Percentiles rank a stretch among this genome's conserved stretches.
Conservation (phyloP, 257 asterid genomes). For the Asclepias syriaca region DNA sequence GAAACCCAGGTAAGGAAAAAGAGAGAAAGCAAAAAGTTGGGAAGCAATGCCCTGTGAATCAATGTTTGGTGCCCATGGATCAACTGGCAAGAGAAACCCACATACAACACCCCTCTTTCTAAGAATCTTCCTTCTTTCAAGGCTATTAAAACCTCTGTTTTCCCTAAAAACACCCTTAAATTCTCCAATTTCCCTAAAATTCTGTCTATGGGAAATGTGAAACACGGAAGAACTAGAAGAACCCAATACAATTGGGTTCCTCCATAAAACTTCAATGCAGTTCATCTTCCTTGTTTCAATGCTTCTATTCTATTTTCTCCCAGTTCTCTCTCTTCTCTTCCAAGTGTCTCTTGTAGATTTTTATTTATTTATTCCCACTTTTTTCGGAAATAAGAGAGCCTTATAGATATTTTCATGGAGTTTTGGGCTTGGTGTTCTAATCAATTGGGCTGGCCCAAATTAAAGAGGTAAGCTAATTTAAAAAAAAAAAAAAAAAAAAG, state of each 20-base stretch:
- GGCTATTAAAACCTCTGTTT: neutral
- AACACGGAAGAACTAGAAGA: constrained; percentile 20
- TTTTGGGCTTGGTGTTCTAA: too few relatives aligned
- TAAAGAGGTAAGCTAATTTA: too few relatives aligned
- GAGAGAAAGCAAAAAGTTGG: constrained; percentile 81
- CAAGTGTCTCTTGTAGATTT: neutral
- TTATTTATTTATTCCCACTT: too few relatives aligned
- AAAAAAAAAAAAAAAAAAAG: too few relatives aligned
- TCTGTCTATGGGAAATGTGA: constrained; percentile 15
- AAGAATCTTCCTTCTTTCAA: constrained; percentile 16
- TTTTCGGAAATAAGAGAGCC: too few relatives aligned
- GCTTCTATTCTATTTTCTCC: neutral
- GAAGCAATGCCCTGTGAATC: constrained; percentile 83
- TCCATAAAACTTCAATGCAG: constrained; percentile 31
- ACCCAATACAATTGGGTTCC: constrained; percentile 25
- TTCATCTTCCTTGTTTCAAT: constrained; percentile 10
- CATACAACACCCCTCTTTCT: constrained; percentile 28
- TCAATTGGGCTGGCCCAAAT: too few relatives aligned
- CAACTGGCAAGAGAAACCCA: constrained; percentile 63
- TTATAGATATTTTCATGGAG: neutral
- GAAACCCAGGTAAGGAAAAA: constrained; percentile 82
- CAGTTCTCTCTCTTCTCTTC: neutral
- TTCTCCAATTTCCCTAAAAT: constrained; percentile 5
- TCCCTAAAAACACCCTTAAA: constrained; percentile 7
- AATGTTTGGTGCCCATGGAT: constrained; percentile 89